These are phyloP conservation scores for Paecilomyces variotii DNA, from an alignment of 2,329 filamentous ascomycete genomes.

Conservation along the genomic window DNA sequence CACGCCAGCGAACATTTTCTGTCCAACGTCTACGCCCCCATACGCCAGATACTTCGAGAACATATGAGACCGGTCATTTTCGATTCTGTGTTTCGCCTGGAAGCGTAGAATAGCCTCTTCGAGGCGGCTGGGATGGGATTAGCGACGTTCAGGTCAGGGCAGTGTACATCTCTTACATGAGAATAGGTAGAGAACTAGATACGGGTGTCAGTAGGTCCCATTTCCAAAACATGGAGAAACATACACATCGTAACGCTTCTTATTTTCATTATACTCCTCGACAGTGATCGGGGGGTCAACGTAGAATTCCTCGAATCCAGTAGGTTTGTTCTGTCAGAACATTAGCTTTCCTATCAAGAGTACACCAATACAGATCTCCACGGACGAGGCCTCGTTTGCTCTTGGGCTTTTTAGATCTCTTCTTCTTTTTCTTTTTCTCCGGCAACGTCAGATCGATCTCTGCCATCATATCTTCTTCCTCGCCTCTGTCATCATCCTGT, in stretches of 20 bases:
- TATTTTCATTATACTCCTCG: conserved; percentile 58
- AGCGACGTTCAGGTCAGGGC: conserved; percentile 1
- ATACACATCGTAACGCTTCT: conserved; percentile 59
- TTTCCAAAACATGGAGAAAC: conserved; percentile 19
- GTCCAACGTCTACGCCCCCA: conserved; percentile 64
- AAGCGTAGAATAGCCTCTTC: conserved; percentile 79
- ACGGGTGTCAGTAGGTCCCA: conserved; percentile 9
- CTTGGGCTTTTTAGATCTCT: conserved; percentile 28
- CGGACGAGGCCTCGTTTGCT: conserved; percentile 29
- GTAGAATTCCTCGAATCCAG: conserved; percentile 73
- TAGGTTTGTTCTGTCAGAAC: conserved; percentile 37
- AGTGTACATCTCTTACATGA: conserved; percentile 41
- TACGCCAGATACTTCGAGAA: conserved; percentile 77
- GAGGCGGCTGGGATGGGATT: conserved; percentile 54
- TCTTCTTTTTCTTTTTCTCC: conserved; percentile 26
- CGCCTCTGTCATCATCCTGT: conserved; percentile 1
- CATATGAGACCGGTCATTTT: conserved; percentile 51
- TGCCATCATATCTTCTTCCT: conserved; percentile 1
- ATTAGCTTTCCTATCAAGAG: background rate
- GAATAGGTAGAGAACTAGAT: conserved; percentile 45
- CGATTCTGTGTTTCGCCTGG: conserved; percentile 66
- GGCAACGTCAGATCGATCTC: conserved; percentile 4
- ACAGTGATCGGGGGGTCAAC: conserved; percentile 72
- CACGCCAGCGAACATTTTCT: conserved; percentile 56
- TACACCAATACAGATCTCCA: background rate